Evolutionary conservation across 2,329 filamentous ascomycete genomes (phyloP).

Genomic region (Sphaerulina populicola): DNA sequence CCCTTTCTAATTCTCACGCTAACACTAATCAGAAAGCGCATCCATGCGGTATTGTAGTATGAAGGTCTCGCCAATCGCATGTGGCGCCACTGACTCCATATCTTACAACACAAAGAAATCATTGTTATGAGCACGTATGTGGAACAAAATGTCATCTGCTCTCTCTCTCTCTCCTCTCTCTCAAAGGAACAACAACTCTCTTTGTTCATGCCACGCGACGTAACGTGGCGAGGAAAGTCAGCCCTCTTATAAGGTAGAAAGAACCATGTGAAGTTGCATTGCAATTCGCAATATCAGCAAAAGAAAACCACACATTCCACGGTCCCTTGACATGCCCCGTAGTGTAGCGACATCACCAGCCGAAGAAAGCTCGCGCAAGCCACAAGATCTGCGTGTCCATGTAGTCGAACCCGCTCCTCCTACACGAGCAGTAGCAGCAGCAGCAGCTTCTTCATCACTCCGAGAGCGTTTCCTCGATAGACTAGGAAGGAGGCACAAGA

Average conservation of each 20-base stretch:
- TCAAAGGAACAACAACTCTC: neutral
- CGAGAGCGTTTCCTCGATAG: neutral
- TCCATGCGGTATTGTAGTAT: too few species aligned
- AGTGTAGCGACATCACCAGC: neutral
- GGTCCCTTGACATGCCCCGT: neutral
- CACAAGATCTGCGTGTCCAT: neutral
- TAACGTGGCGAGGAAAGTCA: neutral
- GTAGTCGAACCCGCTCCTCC: neutral
- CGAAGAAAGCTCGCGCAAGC: neutral
- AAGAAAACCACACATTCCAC: neutral
- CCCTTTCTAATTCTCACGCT: neutral
- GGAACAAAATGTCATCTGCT: too few species aligned
- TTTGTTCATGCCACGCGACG: slow-evolving; percentile 1
- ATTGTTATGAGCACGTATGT: too few species aligned
- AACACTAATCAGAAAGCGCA: neutral
- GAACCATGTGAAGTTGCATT: too few species aligned
- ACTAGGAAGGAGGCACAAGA: neutral
- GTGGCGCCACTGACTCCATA: too few species aligned
- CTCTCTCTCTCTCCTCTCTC: too few species aligned
- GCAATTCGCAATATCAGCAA: neutral
- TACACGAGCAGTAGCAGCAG: too few species aligned
- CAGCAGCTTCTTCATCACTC: neutral
- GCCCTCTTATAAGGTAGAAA: too few species aligned
- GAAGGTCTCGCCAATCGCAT: too few species aligned
- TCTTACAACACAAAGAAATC: too few species aligned